Percentiles rank a stretch among this genome's conserved stretches.
phyloP scores from a whole-genome alignment of 129 eudicot species.

The Heracleum sosnowskyi region DNA sequence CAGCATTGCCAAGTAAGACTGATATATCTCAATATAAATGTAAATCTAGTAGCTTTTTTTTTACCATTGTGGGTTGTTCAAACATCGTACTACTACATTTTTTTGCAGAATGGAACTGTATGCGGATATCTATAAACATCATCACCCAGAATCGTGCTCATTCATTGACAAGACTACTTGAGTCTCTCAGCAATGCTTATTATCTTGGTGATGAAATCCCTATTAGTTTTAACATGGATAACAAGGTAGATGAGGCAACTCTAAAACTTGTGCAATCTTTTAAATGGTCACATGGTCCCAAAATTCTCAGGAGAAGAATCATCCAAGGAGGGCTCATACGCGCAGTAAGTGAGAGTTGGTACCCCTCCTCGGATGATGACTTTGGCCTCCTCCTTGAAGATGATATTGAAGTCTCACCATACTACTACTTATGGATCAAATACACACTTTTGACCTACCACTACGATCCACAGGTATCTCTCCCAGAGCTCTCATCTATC shows the following conservation, averaged over 20 bases:
- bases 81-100: not conserved
- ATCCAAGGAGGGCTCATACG: conserved; percentile 94
- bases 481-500: conserved; percentile 87
- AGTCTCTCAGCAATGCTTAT: conserved; percentile 62
- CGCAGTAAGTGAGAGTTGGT: conserved; percentile 96
- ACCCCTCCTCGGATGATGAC: conserved; percentile 83
- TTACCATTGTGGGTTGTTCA: not conserved
- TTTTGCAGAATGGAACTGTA: conserved; percentile 80
- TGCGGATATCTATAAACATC: conserved; percentile 68
- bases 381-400: conserved; percentile 86
- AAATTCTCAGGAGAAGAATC: conserved; percentile 63
- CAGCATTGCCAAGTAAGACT: conserved; percentile 83
- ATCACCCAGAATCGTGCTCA: conserved; percentile 81
- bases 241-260: conserved; percentile 72
- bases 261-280: conserved; percentile 61
- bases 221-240: conserved; percentile 92
- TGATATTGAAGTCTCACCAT: conserved; percentile 92
- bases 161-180: conserved; percentile 67
- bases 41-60: not conserved
- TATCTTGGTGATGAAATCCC: conserved; percentile 81
- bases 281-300: conserved; percentile 83
- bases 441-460: conserved; percentile 82
- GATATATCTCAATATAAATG: not conserved
- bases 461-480: conserved; percentile 90
- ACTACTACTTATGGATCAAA: conserved; percentile 87